phyloP scores from a whole-genome alignment of 2,329 filamentous ascomycete genomes.

The Alternaria panax region DNA sequence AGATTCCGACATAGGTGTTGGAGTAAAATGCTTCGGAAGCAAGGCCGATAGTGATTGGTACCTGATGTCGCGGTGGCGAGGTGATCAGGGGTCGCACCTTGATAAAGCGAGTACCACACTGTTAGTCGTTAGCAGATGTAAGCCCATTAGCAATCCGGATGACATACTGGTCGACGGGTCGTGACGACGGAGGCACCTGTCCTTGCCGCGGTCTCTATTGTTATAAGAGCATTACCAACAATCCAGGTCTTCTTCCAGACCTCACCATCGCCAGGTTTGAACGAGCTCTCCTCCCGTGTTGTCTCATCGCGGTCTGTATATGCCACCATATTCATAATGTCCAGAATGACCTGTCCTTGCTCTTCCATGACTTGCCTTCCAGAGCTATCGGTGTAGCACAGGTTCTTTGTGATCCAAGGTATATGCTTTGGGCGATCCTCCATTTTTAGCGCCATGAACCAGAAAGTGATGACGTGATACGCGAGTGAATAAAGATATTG shows the following conservation, averaged over 20 bases:
- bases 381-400: conserved; percentile 77
- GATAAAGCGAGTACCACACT: conserved; percentile 54
- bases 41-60: conserved; percentile 50
- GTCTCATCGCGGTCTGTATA: conserved; percentile 87
- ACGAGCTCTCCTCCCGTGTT: conserved; percentile 70
- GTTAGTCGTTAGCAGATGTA: conserved; percentile 16
- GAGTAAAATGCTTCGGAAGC: conserved; percentile 54
- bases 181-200: conserved; percentile 75
- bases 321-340: conserved; percentile 90
- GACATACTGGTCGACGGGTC: conserved; percentile 74
- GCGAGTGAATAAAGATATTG: conserved; percentile 94
- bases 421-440: conserved; percentile 84
- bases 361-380: conserved; percentile 83
- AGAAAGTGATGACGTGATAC: conserved; percentile 95
- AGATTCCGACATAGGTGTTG: conserved; percentile 64
- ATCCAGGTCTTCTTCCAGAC: conserved; percentile 74
- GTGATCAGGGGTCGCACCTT: conserved; percentile 48
- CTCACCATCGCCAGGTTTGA: conserved; percentile 68
- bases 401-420: conserved; percentile 85
- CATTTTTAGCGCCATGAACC: conserved; percentile 90
- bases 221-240: conserved; percentile 75
- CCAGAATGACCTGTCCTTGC: conserved; percentile 90
- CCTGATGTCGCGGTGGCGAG: conserved; percentile 51
- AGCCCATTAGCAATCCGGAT: conserved; percentile 53
- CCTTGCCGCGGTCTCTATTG: conserved; percentile 72